Evolutionary conservation across 306 rosid species (phyloP), one percentile per base, ranked within the genome.

Genomic region (Lupinus albus): DNA sequence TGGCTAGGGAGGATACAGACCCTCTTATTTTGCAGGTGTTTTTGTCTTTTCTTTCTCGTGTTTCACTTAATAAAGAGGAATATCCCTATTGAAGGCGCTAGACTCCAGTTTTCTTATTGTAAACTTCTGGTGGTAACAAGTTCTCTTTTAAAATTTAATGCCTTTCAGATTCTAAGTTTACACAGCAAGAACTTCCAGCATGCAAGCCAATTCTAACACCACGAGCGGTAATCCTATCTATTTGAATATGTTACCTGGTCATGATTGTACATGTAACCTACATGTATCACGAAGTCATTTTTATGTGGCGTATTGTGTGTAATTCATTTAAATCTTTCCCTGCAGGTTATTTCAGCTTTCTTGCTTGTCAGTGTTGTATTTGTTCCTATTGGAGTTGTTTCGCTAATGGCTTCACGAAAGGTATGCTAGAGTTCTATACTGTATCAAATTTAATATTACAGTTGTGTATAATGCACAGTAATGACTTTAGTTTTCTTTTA

Each of bases 171-270:
- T 91, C 97, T 17, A 88, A 79, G 71, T 91, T 91, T 77, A 91
- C 97, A 20, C 97, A 91, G 78, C 97, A 91, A 77, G 95, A 91
- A 53, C 97, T 91, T 83, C 97, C 97, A 51, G 97, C 97, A 0
- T 91, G 97, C 85, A 91, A 91, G 77, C 97, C 97, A 0, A 91
- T 91, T 78, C 97, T 91, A 21, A 91, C 97, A 0, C 97, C 97
- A 65, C 74, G 85, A 83, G 91, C 92, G 95, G 97, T 91, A 74
- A 64, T 78, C 42, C 17, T 42, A 11, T 47, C 35, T 49, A 17
- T 48, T 77, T 64, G 20, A 11, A 70, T 47, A 25, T 10, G 0
- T 25, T 63, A 13, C 63, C 15, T 63, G 16, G 55, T 53, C 16
- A 8, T 11, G 41, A 39, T 58, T 60, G 8, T 48, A 44, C 21